Conservation (phyloP, 1,139 yeast species). For the Yamadazyma membranifaciens region DNA sequence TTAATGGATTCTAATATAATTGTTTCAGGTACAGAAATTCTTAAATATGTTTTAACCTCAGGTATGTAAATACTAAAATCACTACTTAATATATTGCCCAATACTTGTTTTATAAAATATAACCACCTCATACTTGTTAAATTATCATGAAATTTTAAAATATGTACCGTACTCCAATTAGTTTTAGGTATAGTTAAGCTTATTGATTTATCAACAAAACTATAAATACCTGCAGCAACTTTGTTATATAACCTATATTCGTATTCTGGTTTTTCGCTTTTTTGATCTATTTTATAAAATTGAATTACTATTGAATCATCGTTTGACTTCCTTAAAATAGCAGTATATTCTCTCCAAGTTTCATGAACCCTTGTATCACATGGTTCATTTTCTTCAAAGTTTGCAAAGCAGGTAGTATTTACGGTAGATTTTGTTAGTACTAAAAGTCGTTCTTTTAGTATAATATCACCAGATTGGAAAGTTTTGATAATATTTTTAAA, state of each 20-base stretch:
- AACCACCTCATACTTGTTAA: slow-evolving; percentile 61
- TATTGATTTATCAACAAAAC: slow-evolving; percentile 67
- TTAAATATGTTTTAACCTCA: slow-evolving; percentile 20
- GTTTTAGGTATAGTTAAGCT: slow-evolving; percentile 43
- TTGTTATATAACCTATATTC: slow-evolving; percentile 20
- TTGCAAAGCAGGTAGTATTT: slow-evolving; percentile 14
- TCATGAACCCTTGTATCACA: slow-evolving; percentile 58
- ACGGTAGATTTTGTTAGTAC: slow-evolving; percentile 38
- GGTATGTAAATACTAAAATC: slow-evolving; percentile 15
- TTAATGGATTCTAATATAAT: slow-evolving; percentile 19
- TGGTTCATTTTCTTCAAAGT: slow-evolving; percentile 42
- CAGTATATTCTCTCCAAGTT: slow-evolving; percentile 73
- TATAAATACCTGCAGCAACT: slow-evolving; percentile 53
- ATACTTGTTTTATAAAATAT: slow-evolving; percentile 49
- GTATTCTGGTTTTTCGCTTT: slow-evolving; percentile 21
- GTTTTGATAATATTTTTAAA: slow-evolving; percentile 22
- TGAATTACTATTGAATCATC: slow-evolving; percentile 58
- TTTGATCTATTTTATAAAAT: slow-evolving; percentile 50
- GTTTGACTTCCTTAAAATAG: slow-evolving; percentile 63
- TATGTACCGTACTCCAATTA: slow-evolving; percentile 38
- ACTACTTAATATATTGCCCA: slow-evolving; percentile 27
- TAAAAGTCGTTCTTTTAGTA: slow-evolving; percentile 64
- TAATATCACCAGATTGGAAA: slow-evolving; percentile 55
- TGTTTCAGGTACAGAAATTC: slow-evolving; percentile 49
- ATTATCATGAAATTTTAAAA: slow-evolving; percentile 54